phyloP scores from a whole-genome alignment of 1,284 basidiomycete genomes.

The Apiotrichum akiyoshidainum region DNA sequence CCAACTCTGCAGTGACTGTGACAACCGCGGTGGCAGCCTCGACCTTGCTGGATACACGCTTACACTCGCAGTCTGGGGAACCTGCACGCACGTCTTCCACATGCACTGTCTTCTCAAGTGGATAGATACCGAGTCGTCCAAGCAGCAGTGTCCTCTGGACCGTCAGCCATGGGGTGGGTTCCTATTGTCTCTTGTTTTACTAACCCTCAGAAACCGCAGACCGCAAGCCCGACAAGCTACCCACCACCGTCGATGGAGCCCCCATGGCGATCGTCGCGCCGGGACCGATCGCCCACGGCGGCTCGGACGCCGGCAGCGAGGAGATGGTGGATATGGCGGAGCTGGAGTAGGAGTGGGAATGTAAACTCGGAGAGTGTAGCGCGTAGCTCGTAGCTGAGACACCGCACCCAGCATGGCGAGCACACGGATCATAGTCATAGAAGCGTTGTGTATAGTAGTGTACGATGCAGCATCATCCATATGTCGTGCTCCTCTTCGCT shows the following conservation, averaged over 20 bases:
- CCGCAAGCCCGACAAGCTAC: slow-evolving; percentile 42
- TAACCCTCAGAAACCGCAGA: slow-evolving; percentile 37
- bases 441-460: too few species aligned
- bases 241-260: slow-evolving; percentile 37
- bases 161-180: slow-evolving; percentile 80
- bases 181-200: background rate
- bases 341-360: background rate
- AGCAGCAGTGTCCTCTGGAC: slow-evolving; percentile 93
- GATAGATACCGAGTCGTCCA: slow-evolving; percentile 79
- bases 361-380: background rate
- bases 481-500: too few species aligned
- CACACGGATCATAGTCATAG: too few species aligned
- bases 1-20: too few species aligned
- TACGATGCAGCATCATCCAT: too few species aligned
- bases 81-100: slow-evolving; percentile 90
- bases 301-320: slow-evolving; percentile 11
- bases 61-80: slow-evolving; percentile 70
- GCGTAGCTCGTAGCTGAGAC: too few species aligned
- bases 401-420: too few species aligned
- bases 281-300: slow-evolving; percentile 28
- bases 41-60: background rate
- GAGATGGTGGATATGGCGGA: slow-evolving; percentile 6
- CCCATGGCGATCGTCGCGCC: slow-evolving; percentile 38
- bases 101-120: slow-evolving; percentile 95
- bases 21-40: too few species aligned